Conservation (phyloP, 495 filamentous ascomycete species). For the Penicillium cosmopolitanum region DNA sequence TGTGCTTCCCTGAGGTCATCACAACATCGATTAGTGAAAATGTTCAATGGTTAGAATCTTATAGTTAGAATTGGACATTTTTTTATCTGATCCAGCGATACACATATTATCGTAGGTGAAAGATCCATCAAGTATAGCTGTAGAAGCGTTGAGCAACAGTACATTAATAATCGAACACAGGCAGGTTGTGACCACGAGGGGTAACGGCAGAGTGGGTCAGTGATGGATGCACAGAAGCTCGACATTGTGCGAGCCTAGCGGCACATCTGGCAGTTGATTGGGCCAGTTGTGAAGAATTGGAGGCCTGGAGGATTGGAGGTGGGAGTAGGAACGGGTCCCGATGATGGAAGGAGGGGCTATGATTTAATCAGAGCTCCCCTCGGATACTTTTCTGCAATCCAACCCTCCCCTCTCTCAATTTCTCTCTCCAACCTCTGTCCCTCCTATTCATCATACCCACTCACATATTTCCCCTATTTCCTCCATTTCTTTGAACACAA, state of each 20-base stretch:
- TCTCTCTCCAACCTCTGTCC: background rate
- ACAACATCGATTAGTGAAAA: background rate
- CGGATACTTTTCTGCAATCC: background rate
- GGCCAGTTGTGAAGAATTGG: background rate
- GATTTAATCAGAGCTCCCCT: conserved; percentile 6
- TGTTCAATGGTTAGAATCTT: background rate
- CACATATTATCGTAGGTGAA: background rate
- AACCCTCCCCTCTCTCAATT: background rate
- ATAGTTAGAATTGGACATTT: background rate
- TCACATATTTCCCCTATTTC: background rate
- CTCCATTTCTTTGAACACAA: conserved; percentile 26
- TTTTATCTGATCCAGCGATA: background rate
- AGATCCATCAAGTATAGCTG: too few species aligned
- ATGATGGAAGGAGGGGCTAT: conserved; percentile 4
- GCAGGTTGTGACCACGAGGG: background rate
- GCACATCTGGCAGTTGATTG: background rate
- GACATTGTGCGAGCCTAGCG: background rate
- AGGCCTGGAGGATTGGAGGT: background rate
- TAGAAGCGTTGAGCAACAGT: background rate
- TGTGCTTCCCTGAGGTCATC: too few species aligned
- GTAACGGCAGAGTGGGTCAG: conserved; percentile 9
- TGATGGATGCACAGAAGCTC: background rate
- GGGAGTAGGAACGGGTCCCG: background rate
- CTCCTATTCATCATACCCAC: background rate
- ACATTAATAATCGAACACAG: conserved; percentile 5